Conservation (phyloP, 225 moss, liverwort and hornwort genomes). For the Rhytidiadelphus loreus region DNA sequence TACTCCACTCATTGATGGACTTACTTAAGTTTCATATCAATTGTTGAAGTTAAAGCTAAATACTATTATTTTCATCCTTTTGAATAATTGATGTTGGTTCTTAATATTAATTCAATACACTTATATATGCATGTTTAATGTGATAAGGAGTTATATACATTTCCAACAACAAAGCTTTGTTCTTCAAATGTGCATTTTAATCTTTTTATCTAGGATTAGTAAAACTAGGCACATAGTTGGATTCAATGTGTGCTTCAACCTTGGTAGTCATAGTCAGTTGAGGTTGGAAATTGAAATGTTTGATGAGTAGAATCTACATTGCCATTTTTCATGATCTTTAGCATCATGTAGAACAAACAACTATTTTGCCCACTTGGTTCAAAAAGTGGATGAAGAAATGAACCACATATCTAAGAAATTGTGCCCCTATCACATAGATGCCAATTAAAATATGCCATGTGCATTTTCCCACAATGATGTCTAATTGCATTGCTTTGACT, state of each 20-base stretch:
- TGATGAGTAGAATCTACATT: background rate
- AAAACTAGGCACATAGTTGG: background rate
- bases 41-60: background rate
- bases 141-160: background rate
- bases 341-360: slow-evolving; percentile 4
- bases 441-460: slow-evolving; percentile 1
- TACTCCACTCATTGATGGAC: slow-evolving; percentile 13
- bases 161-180: background rate
- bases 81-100: background rate
- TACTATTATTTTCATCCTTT: background rate
- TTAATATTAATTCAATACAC: background rate
- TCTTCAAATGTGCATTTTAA: background rate
- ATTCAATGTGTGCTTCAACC: background rate
- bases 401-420: slow-evolving; percentile 9
- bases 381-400: slow-evolving; percentile 14
- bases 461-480: slow-evolving; percentile 8
- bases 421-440: background rate
- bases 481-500: slow-evolving; percentile 5
- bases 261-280: background rate
- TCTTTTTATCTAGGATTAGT: background rate
- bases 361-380: slow-evolving; percentile 14
- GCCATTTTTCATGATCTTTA: background rate
- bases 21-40: background rate
- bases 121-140: background rate
- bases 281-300: background rate